Percentiles rank a stretch among this genome's conserved stretches.
phyloP scores from a whole-genome alignment of 2,329 filamentous ascomycete genomes.

The Neonectria coccinea region DNA sequence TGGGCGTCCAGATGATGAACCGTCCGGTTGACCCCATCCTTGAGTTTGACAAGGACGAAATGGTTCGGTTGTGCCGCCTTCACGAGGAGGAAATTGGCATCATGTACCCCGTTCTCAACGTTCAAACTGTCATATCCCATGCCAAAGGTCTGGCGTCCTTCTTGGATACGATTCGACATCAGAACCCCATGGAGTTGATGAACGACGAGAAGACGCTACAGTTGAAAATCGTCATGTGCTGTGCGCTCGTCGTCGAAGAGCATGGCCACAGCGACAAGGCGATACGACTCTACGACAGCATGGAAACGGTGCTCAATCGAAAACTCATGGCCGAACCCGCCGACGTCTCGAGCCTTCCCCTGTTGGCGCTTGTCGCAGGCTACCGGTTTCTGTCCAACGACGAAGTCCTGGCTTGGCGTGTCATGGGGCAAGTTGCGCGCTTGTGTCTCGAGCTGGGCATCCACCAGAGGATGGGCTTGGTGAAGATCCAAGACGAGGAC shows the following conservation, averaged over 20 bases:
- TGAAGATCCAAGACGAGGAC: conserved; percentile 74
- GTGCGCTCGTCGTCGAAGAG: conserved; percentile 80
- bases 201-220: conserved; percentile 70
- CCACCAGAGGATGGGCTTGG: conserved; percentile 81
- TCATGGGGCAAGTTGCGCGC: conserved; percentile 85
- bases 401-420: conserved; percentile 85
- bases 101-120: conserved; percentile 89
- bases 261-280: conserved; percentile 83
- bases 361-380: conserved; percentile 65
- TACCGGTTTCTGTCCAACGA: conserved; percentile 90
- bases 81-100: conserved; percentile 92
- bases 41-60: conserved; percentile 81
- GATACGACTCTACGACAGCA: conserved; percentile 78
- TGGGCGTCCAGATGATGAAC: conserved; percentile 49
- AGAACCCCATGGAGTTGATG: conserved; percentile 53
- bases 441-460: conserved; percentile 85
- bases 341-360: conserved; percentile 60
- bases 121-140: conserved; percentile 77
- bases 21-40: conserved; percentile 78
- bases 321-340: conserved; percentile 68
- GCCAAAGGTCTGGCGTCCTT: conserved; percentile 77
- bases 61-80: conserved; percentile 79
- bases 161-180: conserved; percentile 66
- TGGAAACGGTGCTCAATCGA: conserved; percentile 77
- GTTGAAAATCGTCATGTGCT: conserved; percentile 87